Conservation (phyloP, 805 yeast species). For the Schwanniomyces vanrijiae region DNA sequence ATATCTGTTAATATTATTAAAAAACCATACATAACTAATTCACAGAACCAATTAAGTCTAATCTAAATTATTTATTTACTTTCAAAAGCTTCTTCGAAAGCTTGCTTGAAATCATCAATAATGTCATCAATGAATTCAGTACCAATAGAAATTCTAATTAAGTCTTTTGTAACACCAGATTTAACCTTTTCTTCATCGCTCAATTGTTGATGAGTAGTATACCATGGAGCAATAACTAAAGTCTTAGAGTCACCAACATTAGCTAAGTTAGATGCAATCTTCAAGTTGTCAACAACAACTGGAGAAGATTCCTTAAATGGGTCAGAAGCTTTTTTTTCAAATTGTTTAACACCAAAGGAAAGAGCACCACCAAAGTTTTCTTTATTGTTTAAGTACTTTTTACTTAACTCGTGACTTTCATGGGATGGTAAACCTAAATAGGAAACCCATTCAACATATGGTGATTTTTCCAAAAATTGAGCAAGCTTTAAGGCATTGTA, state of each 20-base stretch:
- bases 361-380: constrained; percentile 79
- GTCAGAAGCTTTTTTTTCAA: constrained; percentile 46
- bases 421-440: constrained; percentile 86
- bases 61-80: not conserved
- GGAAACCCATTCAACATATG: constrained; percentile 84
- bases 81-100: constrained; percentile 64
- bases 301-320: constrained; percentile 79
- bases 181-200: constrained; percentile 74
- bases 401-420: constrained; percentile 76
- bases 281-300: constrained; percentile 76
- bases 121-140: constrained; percentile 90
- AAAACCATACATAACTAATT: not conserved
- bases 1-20: not conserved
- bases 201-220: constrained; percentile 93
- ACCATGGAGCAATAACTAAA: constrained; percentile 92
- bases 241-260: constrained; percentile 97
- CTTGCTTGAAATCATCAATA: constrained; percentile 83
- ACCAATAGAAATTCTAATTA: constrained; percentile 88
- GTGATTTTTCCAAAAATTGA: constrained; percentile 65
- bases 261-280: constrained; percentile 89
- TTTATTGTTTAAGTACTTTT: constrained; percentile 65
- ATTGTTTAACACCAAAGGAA: constrained; percentile 82
- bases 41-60: not conserved
- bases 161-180: constrained; percentile 86
- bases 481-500: constrained; percentile 81